A percentile compares a stretch with the other conserved stretches of the same genome.
These are phyloP conservation scores for Colletotrichum australisinense DNA, from an alignment of 2,329 filamentous ascomycete genomes.

Conservation along the genomic window DNA sequence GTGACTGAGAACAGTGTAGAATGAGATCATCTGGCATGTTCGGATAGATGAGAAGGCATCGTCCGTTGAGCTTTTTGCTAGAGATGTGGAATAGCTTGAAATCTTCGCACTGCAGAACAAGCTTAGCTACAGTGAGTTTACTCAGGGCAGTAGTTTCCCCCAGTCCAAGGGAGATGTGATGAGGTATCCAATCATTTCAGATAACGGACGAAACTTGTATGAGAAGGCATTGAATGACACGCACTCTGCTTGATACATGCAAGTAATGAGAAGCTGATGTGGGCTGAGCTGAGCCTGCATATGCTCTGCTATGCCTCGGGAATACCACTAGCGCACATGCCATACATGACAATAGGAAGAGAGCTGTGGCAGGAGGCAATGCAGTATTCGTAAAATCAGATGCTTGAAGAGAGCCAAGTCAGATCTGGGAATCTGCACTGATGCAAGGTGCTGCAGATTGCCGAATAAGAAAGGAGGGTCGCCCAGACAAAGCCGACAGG, in stretches of 20 bases:
- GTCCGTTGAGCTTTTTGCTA: background rate
- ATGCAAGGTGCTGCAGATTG: conserved; percentile 11
- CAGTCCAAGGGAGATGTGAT: background rate
- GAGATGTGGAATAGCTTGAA: background rate
- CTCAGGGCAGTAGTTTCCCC: background rate
- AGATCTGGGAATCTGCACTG: background rate
- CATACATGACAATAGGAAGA: background rate
- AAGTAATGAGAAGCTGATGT: background rate
- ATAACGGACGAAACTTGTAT: background rate
- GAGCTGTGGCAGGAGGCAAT: background rate
- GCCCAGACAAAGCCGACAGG: conserved; percentile 12
- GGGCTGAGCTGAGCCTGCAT: too few species aligned
- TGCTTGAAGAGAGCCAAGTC: background rate
- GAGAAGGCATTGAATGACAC: background rate
- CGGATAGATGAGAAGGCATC: background rate
- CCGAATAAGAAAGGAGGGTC: conserved; percentile 4
- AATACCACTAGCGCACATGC: conserved; percentile 9
- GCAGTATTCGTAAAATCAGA: background rate
- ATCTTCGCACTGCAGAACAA: background rate
- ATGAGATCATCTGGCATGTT: background rate
- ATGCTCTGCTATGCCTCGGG: conserved; percentile 10
- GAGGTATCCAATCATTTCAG: background rate
- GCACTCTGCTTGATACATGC: background rate
- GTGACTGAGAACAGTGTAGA: background rate
- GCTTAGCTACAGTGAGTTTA: background rate